Conservation (phyloP, 2,329 filamentous ascomycete genomes). For the Cercospora sesami region DNA sequence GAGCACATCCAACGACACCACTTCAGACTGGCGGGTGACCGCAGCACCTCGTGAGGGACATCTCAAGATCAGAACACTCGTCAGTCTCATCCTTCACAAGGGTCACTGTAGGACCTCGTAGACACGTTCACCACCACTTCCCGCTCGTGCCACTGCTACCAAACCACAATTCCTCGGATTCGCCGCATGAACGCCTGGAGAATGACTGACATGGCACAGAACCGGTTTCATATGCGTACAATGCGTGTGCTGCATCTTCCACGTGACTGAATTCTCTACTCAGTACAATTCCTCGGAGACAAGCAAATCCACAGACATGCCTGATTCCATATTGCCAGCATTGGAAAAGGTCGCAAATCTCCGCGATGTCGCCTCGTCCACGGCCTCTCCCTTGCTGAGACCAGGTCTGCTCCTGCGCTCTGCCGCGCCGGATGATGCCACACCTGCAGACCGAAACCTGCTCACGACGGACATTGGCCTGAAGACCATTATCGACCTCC, state of each 20-base stretch:
- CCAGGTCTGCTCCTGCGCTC: slow-evolving; percentile 31
- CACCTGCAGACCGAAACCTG: slow-evolving; percentile 60
- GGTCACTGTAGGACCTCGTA: background rate
- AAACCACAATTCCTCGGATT: background rate
- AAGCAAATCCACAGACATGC: background rate
- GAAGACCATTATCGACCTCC: slow-evolving; percentile 73
- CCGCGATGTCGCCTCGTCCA: slow-evolving; percentile 69
- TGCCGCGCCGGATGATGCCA: slow-evolving; percentile 65
- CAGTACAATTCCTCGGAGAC: background rate
- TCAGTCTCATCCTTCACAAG: background rate
- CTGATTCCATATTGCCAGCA: slow-evolving; percentile 1
- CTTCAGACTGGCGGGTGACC: background rate
- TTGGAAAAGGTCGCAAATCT: slow-evolving; percentile 70
- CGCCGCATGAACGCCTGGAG: background rate
- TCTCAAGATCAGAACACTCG: background rate
- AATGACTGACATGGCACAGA: background rate
- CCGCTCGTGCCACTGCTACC: background rate
- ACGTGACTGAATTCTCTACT: background rate
- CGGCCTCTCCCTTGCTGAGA: slow-evolving; percentile 48
- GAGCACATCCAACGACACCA: background rate
- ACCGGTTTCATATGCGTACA: background rate
- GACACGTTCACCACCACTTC: background rate
- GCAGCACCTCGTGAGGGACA: background rate
- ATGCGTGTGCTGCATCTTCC: background rate
- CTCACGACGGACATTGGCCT: slow-evolving; percentile 64